Percentiles rank a stretch among this genome's conserved stretches.
These are phyloP conservation scores for Phytophthora ohioensis DNA, from an alignment of 352 stramenopile genomes.

Conservation along the genomic window DNA sequence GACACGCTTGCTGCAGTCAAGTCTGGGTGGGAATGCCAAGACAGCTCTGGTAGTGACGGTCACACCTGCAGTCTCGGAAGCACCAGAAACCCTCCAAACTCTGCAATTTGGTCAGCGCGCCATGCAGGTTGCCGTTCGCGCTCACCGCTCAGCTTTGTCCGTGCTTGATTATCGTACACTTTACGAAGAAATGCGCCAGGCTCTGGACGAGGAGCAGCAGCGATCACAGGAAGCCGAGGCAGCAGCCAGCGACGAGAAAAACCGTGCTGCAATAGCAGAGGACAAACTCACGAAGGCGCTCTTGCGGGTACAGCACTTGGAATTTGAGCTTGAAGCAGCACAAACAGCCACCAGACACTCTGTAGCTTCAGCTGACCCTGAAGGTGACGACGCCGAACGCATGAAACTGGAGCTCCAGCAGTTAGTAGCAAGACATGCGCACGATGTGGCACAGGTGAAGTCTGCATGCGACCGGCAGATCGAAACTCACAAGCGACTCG, in stretches of 20 bases:
- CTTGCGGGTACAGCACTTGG: constrained; percentile 66
- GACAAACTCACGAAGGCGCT: constrained; percentile 66
- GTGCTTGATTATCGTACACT: constrained; percentile 76
- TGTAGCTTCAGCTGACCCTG: neutral
- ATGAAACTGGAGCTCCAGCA: constrained; percentile 39
- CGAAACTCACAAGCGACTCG: constrained; percentile 69
- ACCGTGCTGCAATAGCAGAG: constrained; percentile 29
- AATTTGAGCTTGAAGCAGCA: constrained; percentile 65
- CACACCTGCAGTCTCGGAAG: constrained; percentile 54
- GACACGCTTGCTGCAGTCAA: constrained; percentile 72
- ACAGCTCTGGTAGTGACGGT: constrained; percentile 73
- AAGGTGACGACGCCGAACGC: constrained; percentile 25
- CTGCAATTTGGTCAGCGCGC: constrained; percentile 80
- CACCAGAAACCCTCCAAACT: constrained; percentile 68
- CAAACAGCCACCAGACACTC: constrained; percentile 33
- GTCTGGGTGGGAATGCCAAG: constrained; percentile 80
- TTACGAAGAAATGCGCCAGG: constrained; percentile 66
- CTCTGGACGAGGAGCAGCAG: constrained; percentile 55
- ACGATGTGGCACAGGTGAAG: constrained; percentile 56
- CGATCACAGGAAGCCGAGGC: constrained; percentile 29
- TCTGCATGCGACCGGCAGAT: constrained; percentile 66
- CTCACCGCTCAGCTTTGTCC: constrained; percentile 67
- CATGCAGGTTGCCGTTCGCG: constrained; percentile 72
- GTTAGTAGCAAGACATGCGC: constrained; percentile 52
- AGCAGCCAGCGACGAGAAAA: constrained; percentile 33